Evolutionary conservation across 2,329 filamentous ascomycete genomes (phyloP).

Genomic region (Penicillium sp.): DNA sequence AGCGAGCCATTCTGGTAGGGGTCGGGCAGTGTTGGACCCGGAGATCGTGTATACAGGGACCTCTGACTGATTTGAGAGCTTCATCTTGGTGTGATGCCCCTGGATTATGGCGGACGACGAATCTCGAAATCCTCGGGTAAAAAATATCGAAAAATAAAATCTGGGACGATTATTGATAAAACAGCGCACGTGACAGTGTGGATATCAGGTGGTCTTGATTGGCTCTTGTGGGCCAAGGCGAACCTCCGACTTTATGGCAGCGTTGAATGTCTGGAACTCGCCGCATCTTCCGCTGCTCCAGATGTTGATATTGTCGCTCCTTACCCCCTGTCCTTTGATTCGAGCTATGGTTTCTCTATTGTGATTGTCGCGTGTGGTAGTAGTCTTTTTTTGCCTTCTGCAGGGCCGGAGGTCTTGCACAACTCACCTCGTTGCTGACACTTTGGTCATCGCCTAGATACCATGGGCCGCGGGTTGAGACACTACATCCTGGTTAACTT

Average conservation of each 20-base stretch:
- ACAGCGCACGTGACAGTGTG: conserved; percentile 35
- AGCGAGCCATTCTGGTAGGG: conserved; percentile 93
- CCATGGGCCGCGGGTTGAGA: conserved; percentile 25
- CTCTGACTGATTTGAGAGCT: conserved; percentile 68
- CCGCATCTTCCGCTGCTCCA: conserved; percentile 16
- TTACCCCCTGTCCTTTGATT: conserved; percentile 1
- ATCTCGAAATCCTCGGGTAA: not conserved
- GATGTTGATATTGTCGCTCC: conserved; percentile 16
- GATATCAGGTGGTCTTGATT: conserved; percentile 32
- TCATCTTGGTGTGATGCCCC: conserved; percentile 42
- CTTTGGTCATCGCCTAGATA: conserved; percentile 26
- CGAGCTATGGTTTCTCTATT: conserved; percentile 1
- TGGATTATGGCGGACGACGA: conserved; percentile 14
- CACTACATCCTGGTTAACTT: conserved; percentile 16
- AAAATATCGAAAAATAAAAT: conserved; percentile 17
- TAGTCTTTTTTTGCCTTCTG: not conserved
- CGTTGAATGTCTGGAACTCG: conserved; percentile 22
- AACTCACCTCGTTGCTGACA: conserved; percentile 28
- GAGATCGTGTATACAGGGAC: conserved; percentile 95
- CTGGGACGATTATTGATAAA: conserved; percentile 32
- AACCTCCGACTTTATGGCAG: conserved; percentile 35
- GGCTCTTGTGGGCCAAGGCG: conserved; percentile 35
- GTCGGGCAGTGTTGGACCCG: conserved; percentile 83
- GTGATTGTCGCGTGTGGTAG: not conserved
- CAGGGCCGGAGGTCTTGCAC: conserved; percentile 25